Evolutionary conservation across 352 stramenopile genomes (phyloP).

Genomic region (Phytophthora sp.): DNA sequence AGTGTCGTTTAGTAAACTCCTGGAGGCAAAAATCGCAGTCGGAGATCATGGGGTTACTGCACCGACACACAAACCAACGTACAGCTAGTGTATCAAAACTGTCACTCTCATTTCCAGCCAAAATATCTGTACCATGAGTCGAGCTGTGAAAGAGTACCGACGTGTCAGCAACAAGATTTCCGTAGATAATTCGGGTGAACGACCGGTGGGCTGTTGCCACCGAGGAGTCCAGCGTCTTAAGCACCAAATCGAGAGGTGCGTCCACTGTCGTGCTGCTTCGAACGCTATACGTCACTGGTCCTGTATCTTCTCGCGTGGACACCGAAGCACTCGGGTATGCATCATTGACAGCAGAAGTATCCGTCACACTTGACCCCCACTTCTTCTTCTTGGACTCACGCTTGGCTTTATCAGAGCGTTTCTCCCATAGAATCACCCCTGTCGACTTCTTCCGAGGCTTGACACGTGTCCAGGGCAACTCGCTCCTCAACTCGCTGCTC

Average conservation of each 20-base stretch:
- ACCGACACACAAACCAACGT: slow-evolving; percentile 74
- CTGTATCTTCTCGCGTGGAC: not conserved
- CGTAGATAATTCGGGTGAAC: slow-evolving; percentile 81
- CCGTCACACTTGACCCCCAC: not conserved
- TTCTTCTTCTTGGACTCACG: slow-evolving; percentile 25
- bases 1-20: slow-evolving; percentile 71
- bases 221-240: slow-evolving; percentile 68
- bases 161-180: slow-evolving; percentile 70
- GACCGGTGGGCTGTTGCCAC: slow-evolving; percentile 62
- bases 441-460: slow-evolving; percentile 44
- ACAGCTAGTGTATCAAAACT: slow-evolving; percentile 60
- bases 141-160: slow-evolving; percentile 75
- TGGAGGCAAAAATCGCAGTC: slow-evolving; percentile 80
- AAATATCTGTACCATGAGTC: slow-evolving; percentile 8
- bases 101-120: slow-evolving; percentile 5
- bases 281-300: slow-evolving; percentile 49
- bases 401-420: slow-evolving; percentile 23
- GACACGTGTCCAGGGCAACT: slow-evolving; percentile 33
- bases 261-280: slow-evolving; percentile 61
- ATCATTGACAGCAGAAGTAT: not conserved
- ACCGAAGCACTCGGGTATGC: slow-evolving; percentile 4
- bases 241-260: slow-evolving; percentile 56
- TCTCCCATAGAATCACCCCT: slow-evolving; percentile 60
- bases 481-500: not conserved
- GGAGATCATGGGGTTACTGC: slow-evolving; percentile 62